phyloP scores from a whole-genome alignment of 345 rosid genomes.

The Psidium friedrichsthalianum region DNA sequence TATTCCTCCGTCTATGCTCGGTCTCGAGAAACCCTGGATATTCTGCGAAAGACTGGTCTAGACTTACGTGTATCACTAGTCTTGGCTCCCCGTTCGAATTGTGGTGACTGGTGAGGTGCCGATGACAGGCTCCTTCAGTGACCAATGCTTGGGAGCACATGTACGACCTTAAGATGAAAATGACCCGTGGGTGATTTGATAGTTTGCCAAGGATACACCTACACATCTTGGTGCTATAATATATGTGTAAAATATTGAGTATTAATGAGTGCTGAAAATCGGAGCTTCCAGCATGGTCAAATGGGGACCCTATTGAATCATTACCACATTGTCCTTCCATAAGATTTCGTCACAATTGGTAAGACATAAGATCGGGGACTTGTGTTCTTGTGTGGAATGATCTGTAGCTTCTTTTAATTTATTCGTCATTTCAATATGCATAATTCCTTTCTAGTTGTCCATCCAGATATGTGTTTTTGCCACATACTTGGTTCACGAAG shows the following conservation, averaged over 20 bases:
- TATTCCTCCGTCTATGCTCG: not conserved
- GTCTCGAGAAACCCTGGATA: not conserved
- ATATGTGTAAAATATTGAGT: not conserved
- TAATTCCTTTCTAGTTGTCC: not conserved
- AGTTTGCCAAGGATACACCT: not conserved
- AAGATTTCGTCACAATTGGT: not conserved
- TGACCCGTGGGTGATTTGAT: not conserved
- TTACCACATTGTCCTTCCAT: not conserved
- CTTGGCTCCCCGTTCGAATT: not conserved
- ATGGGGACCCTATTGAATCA: not conserved
- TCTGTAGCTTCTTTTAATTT: not conserved
- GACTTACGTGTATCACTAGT: not conserved
- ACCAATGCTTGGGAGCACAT: not conserved
- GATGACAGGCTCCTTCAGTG: not conserved
- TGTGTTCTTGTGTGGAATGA: not conserved
- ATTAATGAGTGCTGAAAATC: not conserved
- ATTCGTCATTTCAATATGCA: not conserved
- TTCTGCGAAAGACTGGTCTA: not conserved
- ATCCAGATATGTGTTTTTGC: not conserved
- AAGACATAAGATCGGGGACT: not conserved
- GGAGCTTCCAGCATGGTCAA: not conserved
- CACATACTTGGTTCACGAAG: not conserved
- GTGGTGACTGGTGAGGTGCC: not conserved
- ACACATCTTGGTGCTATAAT: not conserved
- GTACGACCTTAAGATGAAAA: not conserved